These are phyloP conservation scores for Ceratocystis lukuohia DNA, from an alignment of 2,329 filamentous ascomycete species.

Conservation along the genomic window DNA sequence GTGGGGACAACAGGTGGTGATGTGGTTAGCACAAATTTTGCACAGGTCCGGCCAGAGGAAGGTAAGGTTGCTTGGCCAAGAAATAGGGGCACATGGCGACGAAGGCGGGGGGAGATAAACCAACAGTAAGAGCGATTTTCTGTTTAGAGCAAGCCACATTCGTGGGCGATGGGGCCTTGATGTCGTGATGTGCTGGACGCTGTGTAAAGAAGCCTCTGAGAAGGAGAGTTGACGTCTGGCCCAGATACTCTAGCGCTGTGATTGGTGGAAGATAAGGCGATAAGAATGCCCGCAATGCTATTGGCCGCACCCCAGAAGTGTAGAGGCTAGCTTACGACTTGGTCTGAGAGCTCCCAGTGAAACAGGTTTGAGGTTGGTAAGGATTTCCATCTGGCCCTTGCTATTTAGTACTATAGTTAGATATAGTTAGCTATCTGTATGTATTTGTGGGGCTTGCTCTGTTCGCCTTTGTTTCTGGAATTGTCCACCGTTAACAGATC, in stretches of 20 bases:
- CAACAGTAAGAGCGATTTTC: no score
- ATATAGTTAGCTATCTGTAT: background rate
- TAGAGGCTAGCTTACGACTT: background rate
- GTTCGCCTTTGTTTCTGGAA: background rate
- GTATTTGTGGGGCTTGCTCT: background rate
- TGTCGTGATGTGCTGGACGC: no score
- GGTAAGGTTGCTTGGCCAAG: no score
- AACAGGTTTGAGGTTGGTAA: background rate
- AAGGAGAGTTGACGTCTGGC: no score
- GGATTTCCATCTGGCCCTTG: background rate
- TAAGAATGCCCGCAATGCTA: background rate
- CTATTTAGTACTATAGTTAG: background rate
- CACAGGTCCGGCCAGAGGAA: no score
- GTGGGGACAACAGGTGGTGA: background rate
- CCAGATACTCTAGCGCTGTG: background rate
- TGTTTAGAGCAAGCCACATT: no score
- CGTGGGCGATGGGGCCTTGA: no score
- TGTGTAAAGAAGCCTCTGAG: no score
- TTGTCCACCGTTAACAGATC: background rate
- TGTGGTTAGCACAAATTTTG: background rate
- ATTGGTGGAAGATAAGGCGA: conserved; percentile 1
- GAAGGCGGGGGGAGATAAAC: no score
- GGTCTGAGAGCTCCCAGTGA: background rate
- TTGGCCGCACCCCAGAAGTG: no score
- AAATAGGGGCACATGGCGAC: no score